A percentile compares a stretch with the other conserved stretches of the same genome.
These are phyloP conservation scores for Globisporangium recalcitrans DNA, from an alignment of 352 stramenopile species.

Conservation along the genomic window DNA sequence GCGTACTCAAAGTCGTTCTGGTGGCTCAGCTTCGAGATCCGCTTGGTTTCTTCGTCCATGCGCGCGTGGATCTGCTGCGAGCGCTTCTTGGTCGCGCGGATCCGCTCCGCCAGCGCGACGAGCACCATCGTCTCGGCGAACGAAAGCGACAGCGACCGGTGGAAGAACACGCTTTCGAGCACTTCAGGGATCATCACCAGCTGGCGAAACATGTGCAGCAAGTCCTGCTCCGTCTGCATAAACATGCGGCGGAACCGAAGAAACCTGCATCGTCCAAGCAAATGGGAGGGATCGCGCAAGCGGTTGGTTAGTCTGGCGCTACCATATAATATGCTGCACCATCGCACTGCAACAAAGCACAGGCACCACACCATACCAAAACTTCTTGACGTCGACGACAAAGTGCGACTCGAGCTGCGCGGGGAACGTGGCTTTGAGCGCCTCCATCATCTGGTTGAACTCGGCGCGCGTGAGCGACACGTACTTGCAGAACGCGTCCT, in stretches of 20 bases:
- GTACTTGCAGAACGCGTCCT: slow-evolving; percentile 15
- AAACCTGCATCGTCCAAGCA: slow-evolving; percentile 11
- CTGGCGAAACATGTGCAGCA: slow-evolving; percentile 25
- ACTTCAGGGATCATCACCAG: slow-evolving; percentile 25
- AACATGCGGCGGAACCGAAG: slow-evolving; percentile 16
- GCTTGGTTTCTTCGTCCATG: slow-evolving; percentile 17
- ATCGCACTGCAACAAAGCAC: neutral
- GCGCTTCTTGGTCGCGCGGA: slow-evolving; percentile 11
- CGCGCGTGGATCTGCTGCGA: slow-evolving; percentile 17
- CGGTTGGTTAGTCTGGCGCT: neutral
- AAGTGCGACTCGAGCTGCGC: slow-evolving; percentile 20
- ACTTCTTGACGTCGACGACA: slow-evolving; percentile 21
- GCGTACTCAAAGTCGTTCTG: slow-evolving; percentile 22
- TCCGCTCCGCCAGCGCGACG: slow-evolving; percentile 4
- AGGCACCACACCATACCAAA: slow-evolving; percentile 13
- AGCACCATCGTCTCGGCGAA: slow-evolving; percentile 5
- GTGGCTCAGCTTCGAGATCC: slow-evolving; percentile 11
- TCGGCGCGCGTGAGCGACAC: slow-evolving; percentile 16
- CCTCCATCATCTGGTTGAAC: slow-evolving; percentile 17
- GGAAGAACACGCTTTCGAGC: slow-evolving; percentile 22
- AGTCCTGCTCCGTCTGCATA: slow-evolving; percentile 17
- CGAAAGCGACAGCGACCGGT: slow-evolving; percentile 14
- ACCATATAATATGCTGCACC: neutral
- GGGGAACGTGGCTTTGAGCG: slow-evolving; percentile 18
- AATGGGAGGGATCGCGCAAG: neutral